Percentiles rank a stretch among this genome's conserved stretches.
Evolutionary conservation across 768 basidiomycete genomes (phyloP).

Genomic region (Lentinula aciculospora): DNA sequence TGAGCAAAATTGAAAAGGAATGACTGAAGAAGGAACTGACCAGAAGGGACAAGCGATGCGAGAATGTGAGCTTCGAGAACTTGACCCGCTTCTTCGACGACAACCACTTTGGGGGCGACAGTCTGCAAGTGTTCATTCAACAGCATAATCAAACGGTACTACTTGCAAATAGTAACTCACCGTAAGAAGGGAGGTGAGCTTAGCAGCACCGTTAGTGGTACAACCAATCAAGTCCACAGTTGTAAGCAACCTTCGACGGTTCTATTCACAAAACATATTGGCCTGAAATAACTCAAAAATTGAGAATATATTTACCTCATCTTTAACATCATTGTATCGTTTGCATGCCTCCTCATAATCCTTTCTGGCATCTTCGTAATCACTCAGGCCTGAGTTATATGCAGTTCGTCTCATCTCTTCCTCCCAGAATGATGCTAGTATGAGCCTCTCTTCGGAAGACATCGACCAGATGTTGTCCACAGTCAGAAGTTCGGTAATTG

Average conservation of each 20-base stretch:
- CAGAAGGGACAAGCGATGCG: slow-evolving; percentile 51
- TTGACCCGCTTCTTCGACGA: slow-evolving; percentile 82
- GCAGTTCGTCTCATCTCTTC: slow-evolving; percentile 28
- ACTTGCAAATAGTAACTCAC: slow-evolving; percentile 23
- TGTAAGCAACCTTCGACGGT: slow-evolving; percentile 47
- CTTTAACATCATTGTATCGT: slow-evolving; percentile 32
- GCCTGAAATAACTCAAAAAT: background rate
- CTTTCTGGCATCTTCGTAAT: slow-evolving; percentile 37
- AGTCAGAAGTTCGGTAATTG: slow-evolving; percentile 29
- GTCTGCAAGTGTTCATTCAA: slow-evolving; percentile 28
- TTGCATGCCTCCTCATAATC: slow-evolving; percentile 33
- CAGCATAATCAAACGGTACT: background rate
- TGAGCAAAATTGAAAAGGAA: background rate
- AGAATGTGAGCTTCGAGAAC: slow-evolving; percentile 76
- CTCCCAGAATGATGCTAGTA: slow-evolving; percentile 42
- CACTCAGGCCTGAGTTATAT: slow-evolving; percentile 23
- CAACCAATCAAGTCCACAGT: slow-evolving; percentile 64
- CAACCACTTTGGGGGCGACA: slow-evolving; percentile 51
- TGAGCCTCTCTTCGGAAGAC: slow-evolving; percentile 42
- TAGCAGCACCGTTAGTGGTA: slow-evolving; percentile 76
- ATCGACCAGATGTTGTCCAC: slow-evolving; percentile 46
- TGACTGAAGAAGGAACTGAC: background rate
- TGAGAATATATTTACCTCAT: slow-evolving; percentile 37
- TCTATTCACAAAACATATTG: slow-evolving; percentile 26
- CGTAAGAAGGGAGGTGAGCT: slow-evolving; percentile 50